Percentiles rank a stretch among this genome's conserved stretches.
Conservation (phyloP, 257 asterid species). For the Ilex aquifolium region DNA sequence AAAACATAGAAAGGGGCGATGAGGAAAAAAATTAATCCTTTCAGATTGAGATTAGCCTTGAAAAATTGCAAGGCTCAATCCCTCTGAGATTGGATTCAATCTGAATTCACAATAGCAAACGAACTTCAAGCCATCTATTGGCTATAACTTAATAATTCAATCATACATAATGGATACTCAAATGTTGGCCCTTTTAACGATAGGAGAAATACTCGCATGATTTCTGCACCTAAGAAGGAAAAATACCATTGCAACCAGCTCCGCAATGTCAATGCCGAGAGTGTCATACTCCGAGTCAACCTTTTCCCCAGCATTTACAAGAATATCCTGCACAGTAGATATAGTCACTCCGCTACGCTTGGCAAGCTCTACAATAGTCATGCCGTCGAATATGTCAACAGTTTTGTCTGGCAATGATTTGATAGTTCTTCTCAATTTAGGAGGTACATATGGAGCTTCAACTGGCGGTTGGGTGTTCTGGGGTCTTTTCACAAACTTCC, state of each 20-base stretch:
- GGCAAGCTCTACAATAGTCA: conserved; percentile 72
- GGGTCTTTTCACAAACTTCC: conserved; percentile 77
- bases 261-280: conserved; percentile 77
- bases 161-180: too few species aligned
- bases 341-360: conserved; percentile 74
- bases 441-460: conserved; percentile 78
- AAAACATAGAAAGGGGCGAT: background rate
- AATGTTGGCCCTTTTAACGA: too few species aligned
- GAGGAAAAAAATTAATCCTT: background rate
- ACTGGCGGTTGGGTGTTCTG: conserved; percentile 44
- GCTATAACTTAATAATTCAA: too few species aligned
- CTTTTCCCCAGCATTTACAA: conserved; percentile 80
- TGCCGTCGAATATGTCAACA: conserved; percentile 88
- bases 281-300: conserved; percentile 79
- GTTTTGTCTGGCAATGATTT: conserved; percentile 57
- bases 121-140: too few species aligned
- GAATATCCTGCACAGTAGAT: conserved; percentile 58
- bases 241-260: conserved; percentile 87
- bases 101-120: too few species aligned
- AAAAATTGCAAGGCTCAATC: too few species aligned
- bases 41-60: too few species aligned
- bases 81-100: too few species aligned
- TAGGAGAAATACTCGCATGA: background rate
- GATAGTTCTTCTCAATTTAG: conserved; percentile 43
- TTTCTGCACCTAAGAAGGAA: background rate